A percentile compares a stretch with the other conserved stretches of the same genome.
Conservation (phyloP, 176 grass and related monocot species). For the Elymus sibiricus region DNA sequence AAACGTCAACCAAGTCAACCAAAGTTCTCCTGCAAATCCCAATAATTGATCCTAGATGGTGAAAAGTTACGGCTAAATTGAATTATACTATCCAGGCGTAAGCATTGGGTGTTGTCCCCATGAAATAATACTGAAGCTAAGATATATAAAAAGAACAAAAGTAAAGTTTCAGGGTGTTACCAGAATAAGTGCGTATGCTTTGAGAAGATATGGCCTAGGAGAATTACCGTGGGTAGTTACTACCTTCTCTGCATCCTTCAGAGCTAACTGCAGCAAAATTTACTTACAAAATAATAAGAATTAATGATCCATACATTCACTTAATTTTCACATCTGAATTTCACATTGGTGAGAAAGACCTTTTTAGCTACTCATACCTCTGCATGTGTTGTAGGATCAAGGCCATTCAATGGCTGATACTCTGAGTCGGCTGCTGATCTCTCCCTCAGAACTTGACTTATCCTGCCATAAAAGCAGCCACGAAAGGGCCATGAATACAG, state of each 20-base stretch:
- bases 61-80: background rate
- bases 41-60: constrained; percentile 2
- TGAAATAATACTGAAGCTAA: background rate
- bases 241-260: constrained; percentile 93
- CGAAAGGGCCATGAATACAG: constrained; percentile 4
- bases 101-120: background rate
- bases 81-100: background rate
- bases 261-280: constrained; percentile 59
- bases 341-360: background rate
- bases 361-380: constrained; percentile 51
- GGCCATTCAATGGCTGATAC: constrained; percentile 76
- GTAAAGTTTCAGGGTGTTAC: constrained; percentile 44
- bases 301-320: constrained; percentile 13
- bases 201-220: constrained; percentile 78
- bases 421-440: constrained; percentile 89
- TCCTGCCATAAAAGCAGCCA: constrained; percentile 51
- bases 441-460: constrained; percentile 69
- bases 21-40: background rate
- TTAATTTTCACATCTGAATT: constrained; percentile 12
- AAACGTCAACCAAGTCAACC: background rate
- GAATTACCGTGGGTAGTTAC: constrained; percentile 47
- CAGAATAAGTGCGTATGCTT: constrained; percentile 83
- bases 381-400: constrained; percentile 97
- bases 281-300: constrained; percentile 16
- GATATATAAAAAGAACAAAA: background rate